Evolutionary conservation across 495 filamentous ascomycete genomes (phyloP), one percentile per base, ranked within the genome.

Genomic region (Pseudomonodictys pantanalensis): DNA sequence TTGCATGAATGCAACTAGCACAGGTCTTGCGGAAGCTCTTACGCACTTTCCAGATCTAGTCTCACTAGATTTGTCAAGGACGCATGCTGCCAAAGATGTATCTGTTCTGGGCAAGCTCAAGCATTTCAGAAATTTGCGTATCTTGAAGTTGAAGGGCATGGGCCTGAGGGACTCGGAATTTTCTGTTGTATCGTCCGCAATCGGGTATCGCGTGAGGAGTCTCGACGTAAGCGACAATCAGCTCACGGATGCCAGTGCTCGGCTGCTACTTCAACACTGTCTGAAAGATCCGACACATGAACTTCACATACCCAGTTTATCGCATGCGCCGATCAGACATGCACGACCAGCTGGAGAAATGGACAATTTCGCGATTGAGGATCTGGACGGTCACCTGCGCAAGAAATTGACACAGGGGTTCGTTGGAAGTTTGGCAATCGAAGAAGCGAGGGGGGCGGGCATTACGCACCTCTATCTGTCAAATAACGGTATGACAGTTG

Each of bases 61-160:
- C 4, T 86, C 82, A 60, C 72, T 87, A 20, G 83, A 87, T 67
- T 67, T 87, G 12, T 86, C 84, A 1, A 79, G 77, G 53, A 84
- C 83, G 1, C 73, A 67, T n/a, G 73, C 81, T 5, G 81, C 80
- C 12, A 77, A 78, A 69, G 80, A 83, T 63, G 72, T 65, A 1
- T 60, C 59, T 26, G 79, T 87, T 0, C 61, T 87, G 7, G 72
- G 72, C 12, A 54, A 46, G 18, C 55, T 67, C 0, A 29, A 68
- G 69, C 4, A 57, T 78, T 61, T 86, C 15, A 71, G 72, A 11
- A 71, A 76, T 24, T 70, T 87, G 15, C 81, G 81, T 48, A 77
- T 86, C 6, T 67, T 88, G 4, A 86, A 85, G 65, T 62, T 88
- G 53, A 75, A 80, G 26, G 77, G 77, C 3, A 74, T 85, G 20